phyloP scores from a whole-genome alignment of 164 flowering plant species.

The Dillenia suffruticosa region DNA sequence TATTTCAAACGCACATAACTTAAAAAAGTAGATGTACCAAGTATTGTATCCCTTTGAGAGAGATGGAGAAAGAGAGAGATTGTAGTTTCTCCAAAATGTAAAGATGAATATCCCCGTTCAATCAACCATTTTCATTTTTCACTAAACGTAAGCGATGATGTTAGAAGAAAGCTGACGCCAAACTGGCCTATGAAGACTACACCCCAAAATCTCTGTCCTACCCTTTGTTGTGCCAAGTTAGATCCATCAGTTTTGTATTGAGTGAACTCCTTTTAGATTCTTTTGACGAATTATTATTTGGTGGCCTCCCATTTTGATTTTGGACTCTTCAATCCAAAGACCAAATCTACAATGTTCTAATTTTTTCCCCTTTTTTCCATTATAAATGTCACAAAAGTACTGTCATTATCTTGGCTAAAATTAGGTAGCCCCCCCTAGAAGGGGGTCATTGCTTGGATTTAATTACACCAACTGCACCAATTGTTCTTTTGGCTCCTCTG shows the following conservation, averaged over 20 bases:
- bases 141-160: constrained; percentile 18
- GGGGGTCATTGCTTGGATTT: constrained; percentile 16
- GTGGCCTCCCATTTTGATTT: not conserved
- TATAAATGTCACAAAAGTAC: not conserved
- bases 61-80: too few species aligned
- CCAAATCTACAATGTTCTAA: too few species aligned
- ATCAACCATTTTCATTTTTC: too few species aligned
- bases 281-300: not conserved
- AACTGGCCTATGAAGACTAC: constrained; percentile 2
- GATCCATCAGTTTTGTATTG: not conserved
- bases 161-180: constrained; percentile 9
- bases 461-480: not conserved
- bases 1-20: too few species aligned
- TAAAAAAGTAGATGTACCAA: too few species aligned
- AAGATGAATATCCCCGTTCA: too few species aligned
- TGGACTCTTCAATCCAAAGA: too few species aligned
- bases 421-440: constrained; percentile 22
- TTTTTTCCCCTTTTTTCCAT: too few species aligned
- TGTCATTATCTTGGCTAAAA: constrained; percentile 9
- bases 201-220: not conserved
- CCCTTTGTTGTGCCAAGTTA: constrained; percentile 2
- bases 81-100: too few species aligned
- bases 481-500: too few species aligned
- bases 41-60: too few species aligned
- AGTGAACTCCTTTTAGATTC: too few species aligned